Evolutionary conservation across 2,329 filamentous ascomycete species (phyloP).

Genomic region (Leptographium flavum): DNA sequence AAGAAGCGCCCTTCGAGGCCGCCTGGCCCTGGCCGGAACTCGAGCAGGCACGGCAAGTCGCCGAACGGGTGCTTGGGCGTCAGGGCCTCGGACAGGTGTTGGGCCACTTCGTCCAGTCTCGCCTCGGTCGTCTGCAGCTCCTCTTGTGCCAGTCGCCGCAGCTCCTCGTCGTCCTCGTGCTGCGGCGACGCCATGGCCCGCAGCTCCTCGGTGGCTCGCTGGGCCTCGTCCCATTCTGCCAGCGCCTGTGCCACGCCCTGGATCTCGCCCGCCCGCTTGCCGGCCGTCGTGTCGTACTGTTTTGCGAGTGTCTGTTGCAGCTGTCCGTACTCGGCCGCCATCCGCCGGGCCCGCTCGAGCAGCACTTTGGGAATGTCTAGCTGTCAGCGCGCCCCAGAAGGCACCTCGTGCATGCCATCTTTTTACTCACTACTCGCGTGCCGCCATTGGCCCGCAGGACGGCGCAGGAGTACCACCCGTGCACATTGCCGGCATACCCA

Average conservation of each 20-base stretch:
- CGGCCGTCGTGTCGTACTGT: constrained; percentile 41
- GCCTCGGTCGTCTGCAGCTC: constrained; percentile 57
- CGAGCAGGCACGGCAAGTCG: constrained; percentile 75
- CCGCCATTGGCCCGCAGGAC: constrained; percentile 19
- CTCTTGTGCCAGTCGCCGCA: constrained; percentile 65
- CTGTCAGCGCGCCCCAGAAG: too few relatives aligned
- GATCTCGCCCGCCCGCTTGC: constrained; percentile 48
- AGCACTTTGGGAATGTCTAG: constrained; percentile 33
- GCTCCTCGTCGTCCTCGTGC: constrained; percentile 49
- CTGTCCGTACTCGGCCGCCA: constrained; percentile 42
- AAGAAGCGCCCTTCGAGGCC: constrained; percentile 87
- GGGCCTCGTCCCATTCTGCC: constrained; percentile 41
- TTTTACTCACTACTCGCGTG: constrained; percentile 34
- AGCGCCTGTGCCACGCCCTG: constrained; percentile 42
- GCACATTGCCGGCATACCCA: constrained; percentile 39
- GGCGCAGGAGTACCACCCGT: constrained; percentile 19
- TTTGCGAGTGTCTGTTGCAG: constrained; percentile 36
- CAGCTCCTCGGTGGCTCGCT: constrained; percentile 39
- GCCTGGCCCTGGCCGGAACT: constrained; percentile 83
- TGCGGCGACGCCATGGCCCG: constrained; percentile 32
- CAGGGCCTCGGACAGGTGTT: constrained; percentile 58
- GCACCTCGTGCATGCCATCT: too few relatives aligned
- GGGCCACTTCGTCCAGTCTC: constrained; percentile 47
- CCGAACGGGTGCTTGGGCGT: constrained; percentile 85
- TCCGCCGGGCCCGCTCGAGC: constrained; percentile 42